Conservation (phyloP, 495 filamentous ascomycete genomes). For the Penicillium diatomitis region DNA sequence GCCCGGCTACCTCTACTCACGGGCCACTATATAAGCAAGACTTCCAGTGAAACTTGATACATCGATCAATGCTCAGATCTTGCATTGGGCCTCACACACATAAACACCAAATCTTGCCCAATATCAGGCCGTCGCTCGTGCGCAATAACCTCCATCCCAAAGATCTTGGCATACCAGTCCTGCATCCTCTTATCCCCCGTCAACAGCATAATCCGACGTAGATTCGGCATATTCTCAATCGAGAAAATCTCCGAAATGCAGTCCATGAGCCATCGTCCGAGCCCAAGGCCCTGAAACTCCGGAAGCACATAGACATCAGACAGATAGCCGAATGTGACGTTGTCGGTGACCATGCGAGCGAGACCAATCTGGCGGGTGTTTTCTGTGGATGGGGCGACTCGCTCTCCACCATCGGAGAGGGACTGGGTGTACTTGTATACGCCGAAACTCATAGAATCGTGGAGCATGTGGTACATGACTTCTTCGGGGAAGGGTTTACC, state of each 20-base stretch:
- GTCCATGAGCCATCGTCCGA: conserved; percentile 53
- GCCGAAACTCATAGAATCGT: conserved; percentile 47
- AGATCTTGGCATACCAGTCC: conserved; percentile 36
- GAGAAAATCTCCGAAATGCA: conserved; percentile 47
- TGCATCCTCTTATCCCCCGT: conserved; percentile 25
- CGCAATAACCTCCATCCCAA: conserved; percentile 37
- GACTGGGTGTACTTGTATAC: conserved; percentile 28
- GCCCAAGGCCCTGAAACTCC: conserved; percentile 47
- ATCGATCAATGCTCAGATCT: background rate
- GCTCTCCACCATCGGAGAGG: background rate
- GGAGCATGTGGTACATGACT: conserved; percentile 34
- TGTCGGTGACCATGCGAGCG: conserved; percentile 57
- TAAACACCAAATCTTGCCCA: conserved; percentile 12
- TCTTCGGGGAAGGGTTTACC: conserved; percentile 32
- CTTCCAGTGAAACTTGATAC: background rate
- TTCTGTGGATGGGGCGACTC: background rate
- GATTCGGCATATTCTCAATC: conserved; percentile 38
- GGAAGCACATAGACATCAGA: conserved; percentile 62
- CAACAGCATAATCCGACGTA: conserved; percentile 46
- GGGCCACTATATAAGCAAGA: background rate
- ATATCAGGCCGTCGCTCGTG: conserved; percentile 15
- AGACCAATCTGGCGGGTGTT: conserved; percentile 44
- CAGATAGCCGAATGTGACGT: conserved; percentile 58
- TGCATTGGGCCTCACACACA: conserved; percentile 15
- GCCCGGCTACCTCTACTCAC: too few relatives aligned